Percentiles rank a stretch among this genome's conserved stretches.
These are phyloP conservation scores for Viridothelium virens DNA, from an alignment of 495 filamentous ascomycete species.

Conservation along the genomic window DNA sequence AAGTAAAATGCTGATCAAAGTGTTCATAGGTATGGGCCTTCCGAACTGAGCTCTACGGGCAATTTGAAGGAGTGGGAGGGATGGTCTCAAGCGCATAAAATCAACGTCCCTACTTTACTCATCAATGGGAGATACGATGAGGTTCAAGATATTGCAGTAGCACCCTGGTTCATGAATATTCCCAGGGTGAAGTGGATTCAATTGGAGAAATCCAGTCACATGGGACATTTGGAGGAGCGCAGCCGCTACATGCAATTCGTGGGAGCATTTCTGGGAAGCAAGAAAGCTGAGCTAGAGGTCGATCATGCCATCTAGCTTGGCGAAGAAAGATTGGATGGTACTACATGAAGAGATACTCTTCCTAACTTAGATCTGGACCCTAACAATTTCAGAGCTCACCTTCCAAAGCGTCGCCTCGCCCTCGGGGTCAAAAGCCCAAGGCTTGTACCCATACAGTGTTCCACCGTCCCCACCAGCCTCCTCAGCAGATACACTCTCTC, in stretches of 20 bases:
- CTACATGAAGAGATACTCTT: neutral
- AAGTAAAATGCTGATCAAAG: slow-evolving; percentile 15
- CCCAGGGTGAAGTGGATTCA: slow-evolving; percentile 7
- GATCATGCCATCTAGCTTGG: neutral
- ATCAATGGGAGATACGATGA: slow-evolving; percentile 47
- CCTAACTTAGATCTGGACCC: neutral
- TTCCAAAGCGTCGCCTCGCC: neutral
- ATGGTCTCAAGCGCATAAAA: slow-evolving; percentile 27
- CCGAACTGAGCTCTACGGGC: slow-evolving; percentile 1
- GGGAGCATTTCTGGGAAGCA: neutral
- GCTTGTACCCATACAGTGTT: neutral
- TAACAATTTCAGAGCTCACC: neutral
- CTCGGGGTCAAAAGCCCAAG: neutral
- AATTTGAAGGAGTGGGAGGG: slow-evolving; percentile 39
- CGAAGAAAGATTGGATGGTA: neutral
- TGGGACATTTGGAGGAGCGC: neutral
- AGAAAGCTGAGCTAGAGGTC: neutral
- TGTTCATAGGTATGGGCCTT: slow-evolving; percentile 14
- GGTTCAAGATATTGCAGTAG: slow-evolving; percentile 39
- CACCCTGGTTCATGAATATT: slow-evolving; percentile 40
- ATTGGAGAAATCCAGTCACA: slow-evolving; percentile 7
- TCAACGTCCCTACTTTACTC: slow-evolving; percentile 40
- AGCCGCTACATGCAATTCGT: neutral
- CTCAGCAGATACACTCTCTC: neutral
- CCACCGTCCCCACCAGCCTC: neutral